These are phyloP conservation scores for Betula pendula DNA, from an alignment of 306 rosid species.

Conservation along the genomic window DNA sequence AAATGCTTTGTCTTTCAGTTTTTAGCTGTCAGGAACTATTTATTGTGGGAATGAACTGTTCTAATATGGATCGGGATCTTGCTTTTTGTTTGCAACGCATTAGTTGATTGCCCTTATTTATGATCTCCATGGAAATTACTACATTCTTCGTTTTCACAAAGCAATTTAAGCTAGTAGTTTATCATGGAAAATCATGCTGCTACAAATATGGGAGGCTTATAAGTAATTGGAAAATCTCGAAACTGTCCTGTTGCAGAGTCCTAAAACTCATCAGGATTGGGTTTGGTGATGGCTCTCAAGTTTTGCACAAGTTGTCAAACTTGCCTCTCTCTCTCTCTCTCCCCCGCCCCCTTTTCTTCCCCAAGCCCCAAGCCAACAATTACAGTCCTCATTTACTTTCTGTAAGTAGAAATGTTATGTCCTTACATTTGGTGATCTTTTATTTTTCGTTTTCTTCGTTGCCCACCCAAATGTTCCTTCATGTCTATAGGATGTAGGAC, in stretches of 20 bases:
- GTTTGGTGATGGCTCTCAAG: background rate
- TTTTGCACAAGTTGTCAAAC: background rate
- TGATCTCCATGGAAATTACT: background rate
- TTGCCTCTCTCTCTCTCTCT: background rate
- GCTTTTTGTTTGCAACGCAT: background rate
- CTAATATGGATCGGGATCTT: background rate
- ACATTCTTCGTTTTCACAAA: background rate
- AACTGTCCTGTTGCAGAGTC: background rate
- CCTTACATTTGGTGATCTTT: background rate
- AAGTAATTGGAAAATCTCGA: background rate
- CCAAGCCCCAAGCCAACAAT: background rate
- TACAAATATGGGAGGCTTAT: background rate
- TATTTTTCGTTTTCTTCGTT: background rate
- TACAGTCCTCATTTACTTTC: background rate
- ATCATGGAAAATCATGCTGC: background rate
- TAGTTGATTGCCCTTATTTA: background rate
- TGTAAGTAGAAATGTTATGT: background rate
- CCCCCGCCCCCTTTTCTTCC: background rate
- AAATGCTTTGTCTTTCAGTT: background rate
- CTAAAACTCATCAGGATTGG: constrained; percentile 2
- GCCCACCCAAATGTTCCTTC: background rate
- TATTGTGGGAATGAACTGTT: background rate
- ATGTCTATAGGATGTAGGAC: background rate
- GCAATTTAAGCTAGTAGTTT: background rate
- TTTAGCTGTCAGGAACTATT: background rate